Percentiles rank a stretch among this genome's conserved stretches.
Evolutionary conservation across 306 rosid genomes (phyloP).

Genomic region (Quercus parvula): DNA sequence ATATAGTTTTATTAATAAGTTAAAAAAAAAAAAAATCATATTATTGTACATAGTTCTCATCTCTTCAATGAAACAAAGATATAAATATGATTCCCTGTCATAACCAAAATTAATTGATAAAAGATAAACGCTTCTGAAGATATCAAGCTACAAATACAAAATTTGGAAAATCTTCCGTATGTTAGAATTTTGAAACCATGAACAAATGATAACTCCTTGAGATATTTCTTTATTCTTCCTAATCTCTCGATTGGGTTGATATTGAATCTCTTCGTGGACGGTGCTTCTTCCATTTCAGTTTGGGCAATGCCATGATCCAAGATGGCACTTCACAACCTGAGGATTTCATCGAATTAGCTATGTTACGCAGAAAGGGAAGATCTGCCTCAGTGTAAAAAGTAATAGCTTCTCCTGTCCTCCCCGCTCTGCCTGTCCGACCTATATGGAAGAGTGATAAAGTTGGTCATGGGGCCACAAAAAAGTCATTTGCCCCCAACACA

Average conservation of each 20-base stretch:
- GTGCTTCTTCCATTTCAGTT: constrained; percentile 91
- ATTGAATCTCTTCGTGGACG: constrained; percentile 77
- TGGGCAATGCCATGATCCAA: constrained; percentile 57
- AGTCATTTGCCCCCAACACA: neutral
- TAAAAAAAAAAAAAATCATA: too few relatives aligned
- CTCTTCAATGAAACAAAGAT: neutral
- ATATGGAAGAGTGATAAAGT: constrained; percentile 20
- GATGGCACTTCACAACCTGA: constrained; percentile 95
- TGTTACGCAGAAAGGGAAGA: constrained; percentile 68
- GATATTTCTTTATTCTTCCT: constrained; percentile 12
- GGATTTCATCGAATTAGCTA: constrained; percentile 76
- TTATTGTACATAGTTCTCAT: neutral
- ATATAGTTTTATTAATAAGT: too few relatives aligned
- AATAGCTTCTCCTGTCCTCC: constrained; percentile 86
- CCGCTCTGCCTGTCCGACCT: constrained; percentile 99
- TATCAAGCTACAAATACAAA: neutral
- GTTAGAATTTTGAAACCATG: neutral
- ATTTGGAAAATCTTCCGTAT: neutral
- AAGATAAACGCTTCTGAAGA: neutral
- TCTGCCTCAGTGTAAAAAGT: constrained; percentile 86
- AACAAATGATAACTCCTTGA: neutral
- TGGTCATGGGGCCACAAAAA: constrained; percentile 8
- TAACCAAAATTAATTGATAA: neutral
- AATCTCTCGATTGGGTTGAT: constrained; percentile 50
- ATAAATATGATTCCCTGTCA: neutral